Evolutionary conservation across 2,329 filamentous ascomycete species (phyloP), one percentile per base, ranked within the genome.

Genomic region (Nemania diffusa): DNA sequence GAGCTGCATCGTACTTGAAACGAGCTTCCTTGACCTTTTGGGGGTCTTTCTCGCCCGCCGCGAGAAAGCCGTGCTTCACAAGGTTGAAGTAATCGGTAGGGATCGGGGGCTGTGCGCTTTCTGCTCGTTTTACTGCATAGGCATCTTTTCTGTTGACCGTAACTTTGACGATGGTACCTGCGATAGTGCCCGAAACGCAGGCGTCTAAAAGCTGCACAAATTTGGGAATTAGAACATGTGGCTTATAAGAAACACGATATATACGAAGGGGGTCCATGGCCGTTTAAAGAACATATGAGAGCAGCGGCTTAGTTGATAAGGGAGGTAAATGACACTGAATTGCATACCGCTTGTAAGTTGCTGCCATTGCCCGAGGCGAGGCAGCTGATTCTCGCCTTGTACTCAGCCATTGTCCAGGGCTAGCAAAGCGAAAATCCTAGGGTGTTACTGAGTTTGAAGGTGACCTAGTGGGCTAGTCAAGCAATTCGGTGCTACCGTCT

Each of bases 81-180:
- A 96, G 87, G 79, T 95, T 95, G 84, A 95, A 93, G 82, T 95
- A 95, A 62, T 88, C 87, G 62, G 88, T 92, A 0, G 92, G 90
- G 64, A 97, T 94, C 63, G 65, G 63, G 1, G 69, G 63, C 13
- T 80, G 79, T 40, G 74, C 88, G 86, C 78, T 82, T 27, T 81
- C 79, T 7, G 81, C 82, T 42, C 82, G 78, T 42, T 73, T 73
- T 1, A 75, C 80, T 1, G 84, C 84, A 64, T 79, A 83, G 4
- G 84, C 85, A 20, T 79, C 84, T 68, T 78, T 80, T 37, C 84
- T 79, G 75, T 87, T 87, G 11, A 83, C 81, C 20, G 84, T 77
- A 37, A 88, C 79, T 48, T 78, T 79, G 65, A 82, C 75, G 68
- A 88, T 85, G 26, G 76, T 74, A 61, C 81, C 81, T 6, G 77